Evolutionary conservation across 2,329 filamentous ascomycete genomes (phyloP).

Genomic region (Penicillium sp.): DNA sequence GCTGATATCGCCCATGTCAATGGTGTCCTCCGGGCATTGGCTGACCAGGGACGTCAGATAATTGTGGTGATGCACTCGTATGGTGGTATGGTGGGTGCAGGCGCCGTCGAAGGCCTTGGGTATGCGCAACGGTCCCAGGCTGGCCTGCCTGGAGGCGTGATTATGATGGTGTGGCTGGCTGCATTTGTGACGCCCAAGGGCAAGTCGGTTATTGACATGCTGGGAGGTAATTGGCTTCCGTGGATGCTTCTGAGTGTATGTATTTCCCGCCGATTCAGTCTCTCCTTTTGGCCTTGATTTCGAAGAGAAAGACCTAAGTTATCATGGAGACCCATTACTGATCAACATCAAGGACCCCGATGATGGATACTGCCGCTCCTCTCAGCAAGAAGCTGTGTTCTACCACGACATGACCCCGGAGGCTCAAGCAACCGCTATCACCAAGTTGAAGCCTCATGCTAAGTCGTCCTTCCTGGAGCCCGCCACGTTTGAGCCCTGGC

Average conservation of each 20-base stretch:
- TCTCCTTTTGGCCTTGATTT: background rate
- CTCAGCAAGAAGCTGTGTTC: slow-evolving; percentile 26
- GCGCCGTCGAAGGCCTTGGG: background rate
- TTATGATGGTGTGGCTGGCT: slow-evolving; percentile 37
- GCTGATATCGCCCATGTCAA: slow-evolving; percentile 1
- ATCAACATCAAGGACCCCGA: slow-evolving; percentile 13
- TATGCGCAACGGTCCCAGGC: slow-evolving; percentile 21
- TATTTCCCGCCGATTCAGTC: background rate
- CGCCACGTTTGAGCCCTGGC: slow-evolving; percentile 38
- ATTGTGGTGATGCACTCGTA: slow-evolving; percentile 2
- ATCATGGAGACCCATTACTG: background rate
- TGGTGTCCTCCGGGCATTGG: background rate
- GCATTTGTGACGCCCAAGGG: slow-evolving; percentile 43
- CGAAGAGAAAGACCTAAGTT: background rate
- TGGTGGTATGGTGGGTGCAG: slow-evolving; percentile 1
- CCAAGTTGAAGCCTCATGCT: slow-evolving; percentile 30
- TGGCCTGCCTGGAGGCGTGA: slow-evolving; percentile 34
- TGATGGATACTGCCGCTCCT: slow-evolving; percentile 24
- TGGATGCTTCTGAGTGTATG: slow-evolving; percentile 33
- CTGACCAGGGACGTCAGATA: background rate
- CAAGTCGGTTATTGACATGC: slow-evolving; percentile 31
- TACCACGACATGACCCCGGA: slow-evolving; percentile 37
- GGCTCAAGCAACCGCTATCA: slow-evolving; percentile 29
- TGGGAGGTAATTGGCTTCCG: slow-evolving; percentile 30
- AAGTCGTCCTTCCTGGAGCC: slow-evolving; percentile 30